Base-by-base conservation (phyloP, 768 basidiomycete genomes). In the Phaeolepiota aurea region DNA sequence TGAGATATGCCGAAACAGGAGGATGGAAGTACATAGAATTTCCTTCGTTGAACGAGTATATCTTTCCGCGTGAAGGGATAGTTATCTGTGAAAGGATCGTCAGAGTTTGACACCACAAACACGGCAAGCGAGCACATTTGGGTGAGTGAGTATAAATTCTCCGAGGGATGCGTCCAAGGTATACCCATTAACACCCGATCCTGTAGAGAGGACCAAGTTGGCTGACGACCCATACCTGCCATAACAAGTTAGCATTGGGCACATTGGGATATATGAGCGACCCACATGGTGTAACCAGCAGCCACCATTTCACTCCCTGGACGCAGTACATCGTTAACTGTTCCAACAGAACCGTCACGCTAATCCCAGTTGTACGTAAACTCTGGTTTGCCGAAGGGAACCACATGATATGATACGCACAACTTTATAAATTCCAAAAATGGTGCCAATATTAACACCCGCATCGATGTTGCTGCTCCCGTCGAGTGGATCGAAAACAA, bases 1-100 rank as follows among this genome's bases (percentile, higher is more conserved):
- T 80, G 44, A 94, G 76, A 63, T 94, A 94, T 32, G 79, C 76
- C 37, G 64, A 65, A 36, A 88, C 86, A 13, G 87, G 91, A 35
- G 76, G 62, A 61, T 92, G 69, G 71, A 96, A 98, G 66, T 93
- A 93, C 74, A 89, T 72, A 21, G 91, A 77, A 68, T 99, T 99
- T 46, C 96, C 96, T 67, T 99, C 96, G 61, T 99, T 99, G 74
- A 98, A 94, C 2, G 93, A 97, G 69, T 99, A 99, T 56, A 99
- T 99, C 68, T 98, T 98, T 50, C 96, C 96, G 37, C 96, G 82
- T 7, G 79, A 49, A 4, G 96, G 96, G 48, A 99, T 89, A 63
- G 79, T 77, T 64, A 99, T 99, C 86, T 88, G 54, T 25, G 40
- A 30, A 23, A 38, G 38, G 18, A 41, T 44, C 38, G 49, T 38